Conservation (phyloP, 1,284 basidiomycete genomes). For the Quambalaria eucalypti region DNA sequence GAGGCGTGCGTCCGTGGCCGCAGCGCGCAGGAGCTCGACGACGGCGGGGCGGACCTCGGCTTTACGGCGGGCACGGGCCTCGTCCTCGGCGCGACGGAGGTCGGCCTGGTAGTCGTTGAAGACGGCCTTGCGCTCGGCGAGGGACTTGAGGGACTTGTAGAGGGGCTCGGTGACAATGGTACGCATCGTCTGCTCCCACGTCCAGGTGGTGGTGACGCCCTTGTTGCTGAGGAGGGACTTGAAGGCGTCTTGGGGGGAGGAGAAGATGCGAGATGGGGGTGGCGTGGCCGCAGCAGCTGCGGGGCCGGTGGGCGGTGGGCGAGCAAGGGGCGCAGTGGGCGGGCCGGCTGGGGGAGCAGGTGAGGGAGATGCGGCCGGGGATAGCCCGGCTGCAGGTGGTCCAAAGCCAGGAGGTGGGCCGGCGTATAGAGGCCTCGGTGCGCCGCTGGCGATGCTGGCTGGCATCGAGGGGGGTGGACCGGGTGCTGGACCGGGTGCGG, state of each 20-base stretch:
- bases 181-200: constrained; percentile 97
- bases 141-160: constrained; percentile 84
- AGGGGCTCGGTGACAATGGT: constrained; percentile 94
- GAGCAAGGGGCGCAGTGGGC: neutral
- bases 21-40: constrained; percentile 9
- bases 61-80: constrained; percentile 14
- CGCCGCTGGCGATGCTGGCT: no score
- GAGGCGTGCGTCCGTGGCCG: constrained; percentile 7
- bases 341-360: no score
- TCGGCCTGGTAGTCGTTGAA: constrained; percentile 51
- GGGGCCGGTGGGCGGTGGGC: neutral
- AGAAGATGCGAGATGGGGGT: constrained; percentile 1
- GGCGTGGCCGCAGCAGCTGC: neutral
- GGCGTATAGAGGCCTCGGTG: constrained; percentile 3
- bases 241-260: constrained; percentile 68
- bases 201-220: constrained; percentile 81
- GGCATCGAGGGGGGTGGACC: neutral
- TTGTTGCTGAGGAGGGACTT: constrained; percentile 76
- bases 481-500: neutral
- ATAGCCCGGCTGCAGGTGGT: no score
- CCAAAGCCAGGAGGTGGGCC: constrained; percentile 10
- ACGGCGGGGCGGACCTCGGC: constrained; percentile 26
- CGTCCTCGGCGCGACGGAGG: constrained; percentile 23
- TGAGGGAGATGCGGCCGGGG: no score
- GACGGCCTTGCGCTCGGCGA: constrained; percentile 85